Percentiles rank a stretch among this genome's conserved stretches.
phyloP scores from a whole-genome alignment of 2,329 filamentous ascomycete genomes.

The Sporothrix mexicana region DNA sequence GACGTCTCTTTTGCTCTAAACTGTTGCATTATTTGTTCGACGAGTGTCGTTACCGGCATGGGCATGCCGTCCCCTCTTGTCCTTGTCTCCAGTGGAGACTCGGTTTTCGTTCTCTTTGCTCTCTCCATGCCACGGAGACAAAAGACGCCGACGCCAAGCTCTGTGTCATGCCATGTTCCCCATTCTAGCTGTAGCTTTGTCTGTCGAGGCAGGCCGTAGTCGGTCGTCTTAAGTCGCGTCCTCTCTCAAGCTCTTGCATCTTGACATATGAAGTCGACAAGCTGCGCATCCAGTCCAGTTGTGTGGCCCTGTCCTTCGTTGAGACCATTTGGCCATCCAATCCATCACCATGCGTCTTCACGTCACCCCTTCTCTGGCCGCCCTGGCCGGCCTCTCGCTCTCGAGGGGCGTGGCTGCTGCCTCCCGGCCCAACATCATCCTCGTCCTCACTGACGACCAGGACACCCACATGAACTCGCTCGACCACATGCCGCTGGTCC shows the following conservation, averaged over 20 bases:
- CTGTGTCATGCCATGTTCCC: background rate
- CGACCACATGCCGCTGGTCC: constrained; percentile 61
- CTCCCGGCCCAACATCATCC: constrained; percentile 42
- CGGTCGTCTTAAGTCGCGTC: background rate
- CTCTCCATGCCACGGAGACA: background rate
- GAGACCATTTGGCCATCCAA: background rate
- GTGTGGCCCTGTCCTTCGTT: background rate
- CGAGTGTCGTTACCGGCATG: too few species aligned
- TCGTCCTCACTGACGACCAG: constrained; percentile 70
- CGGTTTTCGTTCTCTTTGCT: background rate
- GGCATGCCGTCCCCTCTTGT: background rate
- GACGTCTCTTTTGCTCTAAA: too few species aligned
- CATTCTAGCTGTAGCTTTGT: background rate
- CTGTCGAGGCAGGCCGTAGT: background rate
- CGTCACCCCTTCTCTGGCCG: background rate
- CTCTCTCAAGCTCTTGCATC: background rate
- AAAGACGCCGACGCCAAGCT: background rate
- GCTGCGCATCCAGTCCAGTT: too few species aligned
- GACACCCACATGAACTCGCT: constrained; percentile 65
- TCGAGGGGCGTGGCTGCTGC: background rate
- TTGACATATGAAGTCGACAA: background rate
- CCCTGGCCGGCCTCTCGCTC: constrained; percentile 6
- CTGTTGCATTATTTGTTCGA: too few species aligned
- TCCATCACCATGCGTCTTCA: background rate
- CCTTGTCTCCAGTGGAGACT: background rate